Conservation (phyloP, 805 yeast species). For the Scheffersomyces amazonensis region DNA sequence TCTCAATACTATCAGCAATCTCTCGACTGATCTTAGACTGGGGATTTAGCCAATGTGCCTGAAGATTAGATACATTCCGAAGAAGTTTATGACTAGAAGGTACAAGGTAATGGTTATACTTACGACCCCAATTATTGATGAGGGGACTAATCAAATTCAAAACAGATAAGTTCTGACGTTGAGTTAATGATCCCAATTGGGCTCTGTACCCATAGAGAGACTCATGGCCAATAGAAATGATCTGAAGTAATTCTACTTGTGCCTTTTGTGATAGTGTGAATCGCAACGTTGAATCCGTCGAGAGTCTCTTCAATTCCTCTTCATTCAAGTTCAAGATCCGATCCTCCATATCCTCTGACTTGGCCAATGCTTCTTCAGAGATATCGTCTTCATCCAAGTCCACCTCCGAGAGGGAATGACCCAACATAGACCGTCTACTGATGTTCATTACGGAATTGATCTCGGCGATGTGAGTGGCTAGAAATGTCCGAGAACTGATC, state of each 20-base stretch:
- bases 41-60: conserved; percentile 18
- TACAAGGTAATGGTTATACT: conserved; percentile 53
- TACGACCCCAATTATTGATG: conserved; percentile 73
- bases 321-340: conserved; percentile 29
- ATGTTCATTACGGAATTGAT: conserved; percentile 78
- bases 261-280: conserved; percentile 71
- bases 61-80: conserved; percentile 23
- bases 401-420: conserved; percentile 67
- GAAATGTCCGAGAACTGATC: conserved; percentile 65
- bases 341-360: conserved; percentile 23
- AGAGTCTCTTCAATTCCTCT: conserved; percentile 25
- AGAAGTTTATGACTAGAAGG: conserved; percentile 43
- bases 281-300: conserved; percentile 32
- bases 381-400: conserved; percentile 48
- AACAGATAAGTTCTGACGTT: conserved; percentile 66
- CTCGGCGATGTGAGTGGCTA: conserved; percentile 85
- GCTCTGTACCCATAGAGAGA: conserved; percentile 70
- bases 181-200: conserved; percentile 48
- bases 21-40: conserved; percentile 37
- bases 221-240: conserved; percentile 80
- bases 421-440: conserved; percentile 74
- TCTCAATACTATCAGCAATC: conserved; percentile 46
- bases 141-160: conserved; percentile 73
- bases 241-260: conserved; percentile 72
- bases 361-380: conserved; percentile 27